These are phyloP conservation scores for Microdochium paspali DNA, from an alignment of 2,329 filamentous ascomycete genomes.

Conservation along the genomic window DNA sequence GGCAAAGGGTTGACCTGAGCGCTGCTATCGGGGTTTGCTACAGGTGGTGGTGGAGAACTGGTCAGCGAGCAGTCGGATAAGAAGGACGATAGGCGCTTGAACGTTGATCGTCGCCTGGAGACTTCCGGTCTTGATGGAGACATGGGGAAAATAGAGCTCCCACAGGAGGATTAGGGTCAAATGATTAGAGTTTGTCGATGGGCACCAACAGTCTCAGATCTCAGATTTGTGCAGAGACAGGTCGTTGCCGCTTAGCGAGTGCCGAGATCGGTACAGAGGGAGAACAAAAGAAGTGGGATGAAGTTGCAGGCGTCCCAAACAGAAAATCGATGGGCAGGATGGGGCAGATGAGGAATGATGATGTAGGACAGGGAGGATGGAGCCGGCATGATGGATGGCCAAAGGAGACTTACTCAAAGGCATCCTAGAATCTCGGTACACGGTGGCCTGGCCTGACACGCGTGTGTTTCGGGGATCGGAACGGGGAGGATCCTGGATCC, in stretches of 20 bases:
- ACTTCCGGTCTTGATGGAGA: slow-evolving; percentile 5
- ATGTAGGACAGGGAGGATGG: no score
- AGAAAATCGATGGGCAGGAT: no score
- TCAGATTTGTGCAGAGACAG: not conserved
- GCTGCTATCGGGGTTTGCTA: slow-evolving; percentile 10
- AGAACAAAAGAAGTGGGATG: no score
- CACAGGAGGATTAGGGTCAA: no score
- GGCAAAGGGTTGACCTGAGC: slow-evolving; percentile 1
- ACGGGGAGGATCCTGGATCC: not conserved
- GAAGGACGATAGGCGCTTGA: slow-evolving; percentile 18
- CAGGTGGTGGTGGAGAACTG: slow-evolving; percentile 4
- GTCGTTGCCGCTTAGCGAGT: no score
- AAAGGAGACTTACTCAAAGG: slow-evolving; percentile 10
- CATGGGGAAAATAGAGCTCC: slow-evolving; percentile 1
- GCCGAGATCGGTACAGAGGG: no score
- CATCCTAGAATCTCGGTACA: slow-evolving; percentile 7
- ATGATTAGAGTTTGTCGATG: no score
- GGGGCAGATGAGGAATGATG: slow-evolving; percentile 3
- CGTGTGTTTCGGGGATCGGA: not conserved
- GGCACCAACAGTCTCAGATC: no score
- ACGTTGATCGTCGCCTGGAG: slow-evolving; percentile 13
- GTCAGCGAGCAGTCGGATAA: slow-evolving; percentile 18
- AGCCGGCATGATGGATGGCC: no score
- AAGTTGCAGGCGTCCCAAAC: no score
- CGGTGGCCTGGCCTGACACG: not conserved